Percentiles rank a stretch among this genome's conserved stretches.
Conservation (phyloP, 2,329 filamentous ascomycete species). For the Xylariaceae sp. region DNA sequence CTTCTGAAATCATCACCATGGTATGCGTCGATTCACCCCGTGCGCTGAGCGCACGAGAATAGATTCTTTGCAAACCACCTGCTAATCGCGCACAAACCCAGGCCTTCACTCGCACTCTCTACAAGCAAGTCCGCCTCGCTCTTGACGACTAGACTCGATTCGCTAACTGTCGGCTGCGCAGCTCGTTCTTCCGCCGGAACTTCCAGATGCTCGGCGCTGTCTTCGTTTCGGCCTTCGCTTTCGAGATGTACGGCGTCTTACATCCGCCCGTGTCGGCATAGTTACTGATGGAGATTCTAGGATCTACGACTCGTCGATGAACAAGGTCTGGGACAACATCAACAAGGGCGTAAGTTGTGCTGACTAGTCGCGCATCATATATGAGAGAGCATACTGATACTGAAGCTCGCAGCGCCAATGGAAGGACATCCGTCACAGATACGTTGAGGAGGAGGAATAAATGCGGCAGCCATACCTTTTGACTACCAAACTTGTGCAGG, state of each 20-base stretch:
- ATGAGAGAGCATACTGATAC: slow-evolving; percentile 26
- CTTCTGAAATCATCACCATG: slow-evolving; percentile 39
- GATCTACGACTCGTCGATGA: slow-evolving; percentile 74
- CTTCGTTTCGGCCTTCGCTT: slow-evolving; percentile 81
- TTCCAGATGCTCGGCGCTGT: slow-evolving; percentile 79
- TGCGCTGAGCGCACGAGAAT: no score
- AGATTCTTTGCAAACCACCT: no score
- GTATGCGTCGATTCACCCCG: slow-evolving; percentile 38
- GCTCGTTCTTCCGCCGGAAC: slow-evolving; percentile 81
- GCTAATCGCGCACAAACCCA: slow-evolving; percentile 34
- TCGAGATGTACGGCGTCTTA: slow-evolving; percentile 71
- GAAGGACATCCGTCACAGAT: slow-evolving; percentile 96
- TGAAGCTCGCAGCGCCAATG: slow-evolving; percentile 75
- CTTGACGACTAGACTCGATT: slow-evolving; percentile 7
- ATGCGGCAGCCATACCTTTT: slow-evolving; percentile 10
- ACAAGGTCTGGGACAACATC: slow-evolving; percentile 82
- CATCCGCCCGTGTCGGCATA: slow-evolving; percentile 1
- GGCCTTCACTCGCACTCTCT: slow-evolving; percentile 45
- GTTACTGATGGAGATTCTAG: slow-evolving; percentile 46
- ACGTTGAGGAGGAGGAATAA: slow-evolving; percentile 60
- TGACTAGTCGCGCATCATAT: background rate
- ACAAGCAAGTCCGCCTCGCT: slow-evolving; percentile 47
- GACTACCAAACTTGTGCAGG: slow-evolving; percentile 2
- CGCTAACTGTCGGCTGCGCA: slow-evolving; percentile 39
- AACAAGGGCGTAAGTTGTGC: slow-evolving; percentile 78